Evolutionary conservation across 805 yeast species (phyloP), one percentile per base, ranked within the genome.

Genomic region (Wickerhamiella lipophila): DNA sequence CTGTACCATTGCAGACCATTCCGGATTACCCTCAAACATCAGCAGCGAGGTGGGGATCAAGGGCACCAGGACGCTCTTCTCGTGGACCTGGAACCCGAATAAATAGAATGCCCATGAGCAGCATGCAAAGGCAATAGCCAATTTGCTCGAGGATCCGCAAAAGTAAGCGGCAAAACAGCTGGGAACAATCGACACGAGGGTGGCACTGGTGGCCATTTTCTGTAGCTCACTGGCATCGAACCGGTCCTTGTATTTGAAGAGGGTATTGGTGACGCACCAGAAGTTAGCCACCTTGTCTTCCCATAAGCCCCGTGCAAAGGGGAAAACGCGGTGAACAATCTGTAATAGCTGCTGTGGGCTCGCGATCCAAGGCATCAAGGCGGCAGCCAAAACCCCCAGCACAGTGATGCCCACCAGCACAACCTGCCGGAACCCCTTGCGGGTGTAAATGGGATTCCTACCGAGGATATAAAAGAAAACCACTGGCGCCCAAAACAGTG

Each of bases 231-330:
- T 65, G 15, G 71, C 69, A 1, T 76, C 61, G 58, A 83, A 81
- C 0, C 71, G 45, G 3, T 65, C 57, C 54, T 75, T 78, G 59
- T 85, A 81, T 62, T 89, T 89, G 60, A 88, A 63, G 9, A 86
- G 53, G 0, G 82, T 69, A 62, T 92, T 92, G 1, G 87, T 69
- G n/a, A 95, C 81, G 64, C 97, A 88, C 99, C 99, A 92, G 59
- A 92, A 82, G 61, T 88, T 92, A 35, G 95, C 95, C 13, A 92
- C 97, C 62, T 92, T 92, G 61, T 92, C 97, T 63, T 92, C 98
- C 72, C 94, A 92, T 6, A 92, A 72, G 0, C 98, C 98, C 60
- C 97, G 74, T 41, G 79, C 76, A 56, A 92, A 89, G 1, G 99
- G 98, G 63, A 92, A 92, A 26, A 89, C 80, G 53, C 97, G 74